A percentile compares a stretch with the other conserved stretches of the same genome.
phyloP scores from a whole-genome alignment of 305 asterid genomes.

The Withania somnifera region DNA sequence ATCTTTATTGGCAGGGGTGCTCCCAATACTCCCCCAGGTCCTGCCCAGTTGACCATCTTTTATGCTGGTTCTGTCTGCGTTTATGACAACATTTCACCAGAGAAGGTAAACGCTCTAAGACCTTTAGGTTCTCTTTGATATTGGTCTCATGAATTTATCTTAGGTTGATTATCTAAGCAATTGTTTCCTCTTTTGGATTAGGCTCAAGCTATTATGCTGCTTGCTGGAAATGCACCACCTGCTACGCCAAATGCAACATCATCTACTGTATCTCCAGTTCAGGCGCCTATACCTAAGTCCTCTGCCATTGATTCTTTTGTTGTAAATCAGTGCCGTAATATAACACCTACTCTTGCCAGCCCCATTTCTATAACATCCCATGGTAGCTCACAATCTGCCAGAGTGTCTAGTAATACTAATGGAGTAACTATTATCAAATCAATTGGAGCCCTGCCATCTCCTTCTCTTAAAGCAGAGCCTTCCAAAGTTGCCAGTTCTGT shows the following conservation, averaged over 20 bases:
- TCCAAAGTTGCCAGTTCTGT: constrained; percentile 18
- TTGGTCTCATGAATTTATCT: neutral
- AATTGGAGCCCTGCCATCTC: constrained; percentile 14
- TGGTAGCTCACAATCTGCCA: constrained; percentile 22
- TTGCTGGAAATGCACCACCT: constrained; percentile 67
- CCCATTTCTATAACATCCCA: constrained; percentile 25
- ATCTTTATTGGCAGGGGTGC: constrained; percentile 29
- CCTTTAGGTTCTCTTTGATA: neutral
- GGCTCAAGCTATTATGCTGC: constrained; percentile 88
- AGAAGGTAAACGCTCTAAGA: constrained; percentile 39
- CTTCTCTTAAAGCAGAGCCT: constrained; percentile 31
- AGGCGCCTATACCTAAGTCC: constrained; percentile 26
- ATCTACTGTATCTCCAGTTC: constrained; percentile 28
- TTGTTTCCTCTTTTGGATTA: constrained; percentile 11
- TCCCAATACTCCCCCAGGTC: constrained; percentile 25
- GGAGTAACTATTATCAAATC: constrained; percentile 21
- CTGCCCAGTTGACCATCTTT: constrained; percentile 78
- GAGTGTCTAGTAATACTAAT: constrained; percentile 12
- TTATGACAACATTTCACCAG: constrained; percentile 56
- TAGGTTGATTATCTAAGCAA: neutral
- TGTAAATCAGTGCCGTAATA: constrained; percentile 22
- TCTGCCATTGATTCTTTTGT: constrained; percentile 25
- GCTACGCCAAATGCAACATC: constrained; percentile 19
- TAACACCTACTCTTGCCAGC: constrained; percentile 21
- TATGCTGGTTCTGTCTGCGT: constrained; percentile 75